phyloP scores from a whole-genome alignment of 495 filamentous ascomycete species.

The Penicillium taxi region DNA sequence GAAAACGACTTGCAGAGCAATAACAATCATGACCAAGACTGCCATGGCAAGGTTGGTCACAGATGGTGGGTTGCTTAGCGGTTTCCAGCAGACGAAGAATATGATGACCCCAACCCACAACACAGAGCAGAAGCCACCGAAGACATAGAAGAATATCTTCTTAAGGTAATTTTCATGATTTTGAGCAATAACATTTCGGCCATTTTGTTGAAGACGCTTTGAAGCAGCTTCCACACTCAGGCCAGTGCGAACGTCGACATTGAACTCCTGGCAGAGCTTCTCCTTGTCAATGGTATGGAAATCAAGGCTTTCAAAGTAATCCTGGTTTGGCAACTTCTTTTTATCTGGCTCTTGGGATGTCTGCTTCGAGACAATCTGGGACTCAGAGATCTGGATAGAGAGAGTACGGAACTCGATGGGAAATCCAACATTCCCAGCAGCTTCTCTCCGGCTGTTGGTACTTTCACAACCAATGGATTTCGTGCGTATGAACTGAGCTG shows the following conservation, averaged over 20 bases:
- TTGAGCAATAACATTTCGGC: constrained; percentile 53
- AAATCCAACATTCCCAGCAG: constrained; percentile 17
- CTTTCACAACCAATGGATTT: constrained; percentile 20
- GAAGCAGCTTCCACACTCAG: constrained; percentile 26
- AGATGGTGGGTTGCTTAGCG: constrained; percentile 62
- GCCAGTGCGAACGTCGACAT: constrained; percentile 21
- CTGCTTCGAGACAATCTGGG: constrained; percentile 25
- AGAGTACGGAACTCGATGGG: constrained; percentile 42
- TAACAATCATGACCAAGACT: constrained; percentile 59
- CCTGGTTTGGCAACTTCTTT: constrained; percentile 24
- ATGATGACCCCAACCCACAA: constrained; percentile 59
- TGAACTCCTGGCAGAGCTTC: constrained; percentile 26
- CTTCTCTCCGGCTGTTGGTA: constrained; percentile 13
- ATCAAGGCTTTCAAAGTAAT: constrained; percentile 37
- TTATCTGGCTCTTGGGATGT: constrained; percentile 8
- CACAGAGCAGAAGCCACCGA: constrained; percentile 66
- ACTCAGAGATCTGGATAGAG: constrained; percentile 39
- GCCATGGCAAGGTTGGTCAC: constrained; percentile 60
- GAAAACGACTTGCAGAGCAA: constrained; percentile 62
- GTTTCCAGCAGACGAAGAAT: constrained; percentile 65
- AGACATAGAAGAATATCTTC: constrained; percentile 59
- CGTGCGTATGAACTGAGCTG: constrained; percentile 11
- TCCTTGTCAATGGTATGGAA: constrained; percentile 29
- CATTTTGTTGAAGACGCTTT: constrained; percentile 46
- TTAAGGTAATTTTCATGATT: constrained; percentile 48